Conservation (phyloP, 2,329 filamentous ascomycete species). For the Trichoderma sp. region DNA sequence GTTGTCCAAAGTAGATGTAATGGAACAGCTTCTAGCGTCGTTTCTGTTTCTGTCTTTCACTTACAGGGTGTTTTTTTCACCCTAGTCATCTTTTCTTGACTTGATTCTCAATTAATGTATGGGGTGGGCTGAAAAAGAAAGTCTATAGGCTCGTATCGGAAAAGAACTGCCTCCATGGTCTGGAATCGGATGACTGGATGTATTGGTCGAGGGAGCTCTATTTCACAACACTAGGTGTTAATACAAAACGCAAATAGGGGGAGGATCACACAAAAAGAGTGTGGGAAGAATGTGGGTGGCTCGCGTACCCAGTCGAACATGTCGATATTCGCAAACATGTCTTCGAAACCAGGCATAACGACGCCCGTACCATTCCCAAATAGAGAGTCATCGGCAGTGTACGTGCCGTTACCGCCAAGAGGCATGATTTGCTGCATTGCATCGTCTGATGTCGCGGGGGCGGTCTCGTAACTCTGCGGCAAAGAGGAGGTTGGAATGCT, state of each 20-base stretch:
- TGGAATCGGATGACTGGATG: neutral
- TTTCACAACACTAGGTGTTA: neutral
- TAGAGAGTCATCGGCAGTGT: neutral
- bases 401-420: neutral
- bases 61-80: neutral
- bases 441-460: neutral
- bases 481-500: neutral
- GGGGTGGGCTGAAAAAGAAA: neutral
- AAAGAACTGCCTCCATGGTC: slow-evolving; percentile 1
- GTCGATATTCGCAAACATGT: slow-evolving; percentile 33
- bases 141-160: slow-evolving; percentile 4
- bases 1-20: neutral
- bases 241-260: neutral
- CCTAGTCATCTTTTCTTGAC: neutral
- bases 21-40: neutral
- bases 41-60: neutral
- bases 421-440: neutral
- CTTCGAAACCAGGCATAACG: slow-evolving; percentile 37
- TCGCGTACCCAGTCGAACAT: slow-evolving; percentile 41
- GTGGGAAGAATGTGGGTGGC: neutral
- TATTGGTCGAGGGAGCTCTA: slow-evolving; percentile 30
- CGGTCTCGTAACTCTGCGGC: neutral
- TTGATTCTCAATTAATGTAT: neutral
- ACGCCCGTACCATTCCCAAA: slow-evolving; percentile 18
- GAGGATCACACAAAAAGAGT: no score